phyloP scores from a whole-genome alignment of 176 grass and related monocot genomes.

The Oryza brachyantha region DNA sequence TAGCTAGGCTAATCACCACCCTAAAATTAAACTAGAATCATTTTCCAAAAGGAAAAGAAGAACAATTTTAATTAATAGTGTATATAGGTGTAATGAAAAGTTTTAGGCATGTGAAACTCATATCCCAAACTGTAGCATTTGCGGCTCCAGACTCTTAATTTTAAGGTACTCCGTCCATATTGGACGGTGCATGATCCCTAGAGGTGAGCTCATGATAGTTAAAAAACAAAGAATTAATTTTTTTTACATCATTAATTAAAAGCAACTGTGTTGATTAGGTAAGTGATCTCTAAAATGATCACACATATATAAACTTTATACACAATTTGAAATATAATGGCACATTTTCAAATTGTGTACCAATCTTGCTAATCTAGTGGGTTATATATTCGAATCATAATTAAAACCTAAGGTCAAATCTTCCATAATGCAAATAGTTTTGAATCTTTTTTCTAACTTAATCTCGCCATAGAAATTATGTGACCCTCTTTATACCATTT shows the following conservation, averaged over 20 bases:
- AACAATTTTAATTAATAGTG: background rate
- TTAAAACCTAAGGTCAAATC: too few species aligned
- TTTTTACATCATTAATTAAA: background rate
- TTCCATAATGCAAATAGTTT: too few species aligned
- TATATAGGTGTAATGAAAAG: background rate
- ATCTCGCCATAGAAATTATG: too few species aligned
- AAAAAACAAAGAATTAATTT: background rate
- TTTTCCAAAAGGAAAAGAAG: background rate
- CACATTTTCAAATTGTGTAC: background rate
- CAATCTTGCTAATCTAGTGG: background rate
- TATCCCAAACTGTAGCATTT: constrained; percentile 19
- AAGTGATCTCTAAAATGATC: background rate
- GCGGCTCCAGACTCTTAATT: background rate
- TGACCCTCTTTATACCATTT: too few species aligned
- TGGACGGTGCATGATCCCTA: background rate
- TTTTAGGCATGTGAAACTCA: constrained; percentile 36
- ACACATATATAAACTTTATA: background rate
- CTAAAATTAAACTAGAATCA: background rate
- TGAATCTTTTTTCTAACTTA: too few species aligned
- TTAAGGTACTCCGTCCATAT: background rate
- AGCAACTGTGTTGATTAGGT: background rate
- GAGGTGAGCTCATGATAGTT: too few species aligned
- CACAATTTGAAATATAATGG: background rate
- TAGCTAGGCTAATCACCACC: constrained; percentile 8
- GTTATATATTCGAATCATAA: too few species aligned